These are phyloP conservation scores for Xylaria sp. DNA, from an alignment of 2,329 filamentous ascomycete species.

Conservation along the genomic window DNA sequence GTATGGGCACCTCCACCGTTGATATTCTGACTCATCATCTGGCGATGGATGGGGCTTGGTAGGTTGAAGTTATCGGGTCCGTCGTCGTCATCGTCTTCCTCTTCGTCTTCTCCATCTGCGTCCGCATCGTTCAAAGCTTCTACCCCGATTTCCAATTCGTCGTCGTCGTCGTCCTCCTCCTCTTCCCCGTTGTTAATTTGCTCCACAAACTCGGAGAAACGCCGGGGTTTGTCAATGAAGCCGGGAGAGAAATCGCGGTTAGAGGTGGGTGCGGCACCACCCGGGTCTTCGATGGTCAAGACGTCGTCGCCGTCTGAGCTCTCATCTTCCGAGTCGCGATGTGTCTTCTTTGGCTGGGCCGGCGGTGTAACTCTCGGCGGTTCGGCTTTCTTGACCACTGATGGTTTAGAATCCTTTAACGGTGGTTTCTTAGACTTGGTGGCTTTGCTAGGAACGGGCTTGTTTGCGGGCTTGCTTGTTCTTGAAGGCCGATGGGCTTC, in stretches of 20 bases:
- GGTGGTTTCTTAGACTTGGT: conserved; percentile 36
- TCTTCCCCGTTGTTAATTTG: conserved; percentile 47
- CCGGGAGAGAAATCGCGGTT: conserved; percentile 55
- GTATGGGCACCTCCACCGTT: conserved; percentile 28
- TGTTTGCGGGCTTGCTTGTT: conserved; percentile 18
- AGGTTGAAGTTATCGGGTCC: conserved; percentile 54
- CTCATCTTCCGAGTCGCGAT: conserved; percentile 49
- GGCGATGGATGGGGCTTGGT: conserved; percentile 57
- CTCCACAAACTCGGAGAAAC: conserved; percentile 60
- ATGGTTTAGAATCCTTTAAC: conserved; percentile 28
- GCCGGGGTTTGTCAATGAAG: conserved; percentile 50
- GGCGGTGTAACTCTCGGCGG: conserved; percentile 30
- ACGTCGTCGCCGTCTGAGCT: conserved; percentile 64
- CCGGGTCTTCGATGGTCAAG: conserved; percentile 65
- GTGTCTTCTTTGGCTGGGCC: conserved; percentile 28
- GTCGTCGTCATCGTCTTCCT: conserved; percentile 47
- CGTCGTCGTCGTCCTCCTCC: conserved; percentile 34
- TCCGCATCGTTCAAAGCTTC: conserved; percentile 53
- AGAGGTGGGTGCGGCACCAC: conserved; percentile 48
- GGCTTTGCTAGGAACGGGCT: conserved; percentile 27
- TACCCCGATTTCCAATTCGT: conserved; percentile 50
- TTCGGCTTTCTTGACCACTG: conserved; percentile 30
- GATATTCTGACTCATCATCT: conserved; percentile 37
- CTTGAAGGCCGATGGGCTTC: conserved; percentile 42
- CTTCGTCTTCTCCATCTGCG: conserved; percentile 46